phyloP scores from a whole-genome alignment of 2,329 filamentous ascomycete species.

The Penicillium hordei region DNA sequence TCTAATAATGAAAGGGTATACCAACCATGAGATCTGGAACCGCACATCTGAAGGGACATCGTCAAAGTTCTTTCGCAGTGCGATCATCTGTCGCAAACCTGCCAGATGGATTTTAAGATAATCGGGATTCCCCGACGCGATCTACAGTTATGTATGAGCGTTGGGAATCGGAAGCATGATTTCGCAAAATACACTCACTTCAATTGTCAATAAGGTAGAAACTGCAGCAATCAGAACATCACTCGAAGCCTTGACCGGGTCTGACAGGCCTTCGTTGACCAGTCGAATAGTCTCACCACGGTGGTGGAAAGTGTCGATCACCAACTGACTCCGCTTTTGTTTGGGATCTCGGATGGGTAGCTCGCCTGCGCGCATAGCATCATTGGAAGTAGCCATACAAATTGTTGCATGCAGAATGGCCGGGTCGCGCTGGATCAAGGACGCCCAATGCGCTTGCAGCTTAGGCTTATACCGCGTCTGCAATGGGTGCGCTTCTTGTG shows the following conservation, averaged over 20 bases:
- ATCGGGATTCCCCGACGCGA: conserved; percentile 41
- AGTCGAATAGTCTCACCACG: conserved; percentile 42
- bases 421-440: conserved; percentile 38
- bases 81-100: conserved; percentile 42
- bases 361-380: conserved; percentile 35
- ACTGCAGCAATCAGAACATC: conserved; percentile 43
- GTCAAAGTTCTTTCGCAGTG: conserved; percentile 38
- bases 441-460: conserved; percentile 37
- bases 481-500: conserved; percentile 38
- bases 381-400: conserved; percentile 40
- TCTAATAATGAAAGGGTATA: neutral
- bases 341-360: conserved; percentile 36
- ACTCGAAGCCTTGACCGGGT: conserved; percentile 40
- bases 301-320: conserved; percentile 41
- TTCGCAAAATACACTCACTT: conserved; percentile 27
- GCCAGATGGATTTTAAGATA: conserved; percentile 43
- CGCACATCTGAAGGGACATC: conserved; percentile 40
- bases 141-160: conserved; percentile 23
- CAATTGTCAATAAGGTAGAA: conserved; percentile 41
- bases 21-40: conserved; percentile 43
- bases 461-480: conserved; percentile 36
- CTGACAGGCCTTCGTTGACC: conserved; percentile 41
- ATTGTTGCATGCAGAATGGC: conserved; percentile 40
- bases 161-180: neutral
- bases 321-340: conserved; percentile 32